A percentile compares a stretch with the other conserved stretches of the same genome.
phyloP scores from a whole-genome alignment of 208 protist genomes.

The Trichomonas vaginalis region DNA sequence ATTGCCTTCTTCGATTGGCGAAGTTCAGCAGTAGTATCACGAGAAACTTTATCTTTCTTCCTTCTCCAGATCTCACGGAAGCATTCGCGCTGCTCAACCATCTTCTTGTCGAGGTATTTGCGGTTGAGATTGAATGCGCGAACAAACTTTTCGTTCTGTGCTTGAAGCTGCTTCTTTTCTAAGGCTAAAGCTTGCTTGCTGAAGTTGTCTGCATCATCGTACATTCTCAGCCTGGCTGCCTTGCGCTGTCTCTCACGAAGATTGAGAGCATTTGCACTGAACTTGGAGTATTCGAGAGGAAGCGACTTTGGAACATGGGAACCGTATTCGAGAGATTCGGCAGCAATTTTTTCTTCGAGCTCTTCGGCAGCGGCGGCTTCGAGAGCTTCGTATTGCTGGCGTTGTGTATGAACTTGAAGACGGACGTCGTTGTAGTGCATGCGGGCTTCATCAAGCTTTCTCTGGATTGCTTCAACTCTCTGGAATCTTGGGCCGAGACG shows the following conservation, averaged over 20 bases:
- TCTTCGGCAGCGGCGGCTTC: not conserved
- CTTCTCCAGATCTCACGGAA: not conserved
- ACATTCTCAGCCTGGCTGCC: not conserved
- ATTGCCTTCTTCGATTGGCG: not conserved
- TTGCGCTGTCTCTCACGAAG: not conserved
- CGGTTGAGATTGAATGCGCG: not conserved
- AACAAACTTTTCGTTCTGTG: not conserved
- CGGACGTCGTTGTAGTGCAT: not conserved
- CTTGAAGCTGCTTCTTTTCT: not conserved
- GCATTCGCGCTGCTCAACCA: not conserved
- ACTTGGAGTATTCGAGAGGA: not conserved
- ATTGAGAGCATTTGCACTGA: not conserved
- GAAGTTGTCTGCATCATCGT: not conserved
- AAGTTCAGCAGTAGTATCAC: not conserved
- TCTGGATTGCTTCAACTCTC: not conserved
- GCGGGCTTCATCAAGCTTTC: not conserved
- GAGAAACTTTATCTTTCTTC: not conserved
- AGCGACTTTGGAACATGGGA: not conserved
- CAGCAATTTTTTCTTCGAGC: not conserved
- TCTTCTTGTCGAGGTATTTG: not conserved
- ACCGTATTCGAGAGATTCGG: not conserved
- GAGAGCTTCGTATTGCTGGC: not conserved
- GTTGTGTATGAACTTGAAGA: not conserved
- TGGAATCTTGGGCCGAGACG: not conserved
- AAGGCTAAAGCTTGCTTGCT: not conserved